These are phyloP conservation scores for Dryas integrifolia DNA, from an alignment of 331 rosid genomes.

Conservation along the genomic window DNA sequence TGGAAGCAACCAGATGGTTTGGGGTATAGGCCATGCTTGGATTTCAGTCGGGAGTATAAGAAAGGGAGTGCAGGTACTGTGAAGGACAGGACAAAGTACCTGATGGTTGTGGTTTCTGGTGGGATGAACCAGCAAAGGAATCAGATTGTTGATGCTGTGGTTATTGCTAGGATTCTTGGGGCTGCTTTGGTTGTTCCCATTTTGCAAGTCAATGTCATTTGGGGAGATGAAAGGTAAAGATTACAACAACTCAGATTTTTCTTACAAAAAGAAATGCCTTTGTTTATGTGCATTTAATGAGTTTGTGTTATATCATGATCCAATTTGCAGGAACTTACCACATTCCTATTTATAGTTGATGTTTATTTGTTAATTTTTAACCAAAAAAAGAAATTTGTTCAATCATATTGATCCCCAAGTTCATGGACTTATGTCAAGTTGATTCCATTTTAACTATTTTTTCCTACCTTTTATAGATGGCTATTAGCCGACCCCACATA, in stretches of 20 bases:
- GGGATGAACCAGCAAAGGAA: slow-evolving; percentile 97
- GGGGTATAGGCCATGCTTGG: slow-evolving; percentile 82
- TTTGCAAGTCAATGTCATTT: slow-evolving; percentile 89
- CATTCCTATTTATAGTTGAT: not conserved
- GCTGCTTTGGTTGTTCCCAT: slow-evolving; percentile 94
- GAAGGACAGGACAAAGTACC: slow-evolving; percentile 56
- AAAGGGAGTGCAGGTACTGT: slow-evolving; percentile 49
- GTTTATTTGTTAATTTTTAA: not conserved
- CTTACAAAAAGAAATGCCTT: not conserved
- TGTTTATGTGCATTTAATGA: not conserved
- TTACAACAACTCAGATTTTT: not conserved
- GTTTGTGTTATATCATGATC: not conserved
- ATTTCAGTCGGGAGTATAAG: slow-evolving; percentile 53
- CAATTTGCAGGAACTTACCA: not conserved
- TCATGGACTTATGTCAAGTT: not conserved
- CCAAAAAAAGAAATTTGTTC: not conserved
- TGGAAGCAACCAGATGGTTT: slow-evolving; percentile 90
- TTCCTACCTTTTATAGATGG: not conserved
- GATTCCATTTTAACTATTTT: not conserved
- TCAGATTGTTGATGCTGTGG: slow-evolving; percentile 97
- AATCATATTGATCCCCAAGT: not conserved
- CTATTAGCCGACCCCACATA: not conserved
- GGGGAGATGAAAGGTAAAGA: slow-evolving; percentile 96
- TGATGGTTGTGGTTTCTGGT: slow-evolving; percentile 85
- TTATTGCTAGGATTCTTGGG: slow-evolving; percentile 94